These are phyloP conservation scores for Kwoniella heveanensis DNA, from an alignment of 768 basidiomycete genomes.

Conservation along the genomic window DNA sequence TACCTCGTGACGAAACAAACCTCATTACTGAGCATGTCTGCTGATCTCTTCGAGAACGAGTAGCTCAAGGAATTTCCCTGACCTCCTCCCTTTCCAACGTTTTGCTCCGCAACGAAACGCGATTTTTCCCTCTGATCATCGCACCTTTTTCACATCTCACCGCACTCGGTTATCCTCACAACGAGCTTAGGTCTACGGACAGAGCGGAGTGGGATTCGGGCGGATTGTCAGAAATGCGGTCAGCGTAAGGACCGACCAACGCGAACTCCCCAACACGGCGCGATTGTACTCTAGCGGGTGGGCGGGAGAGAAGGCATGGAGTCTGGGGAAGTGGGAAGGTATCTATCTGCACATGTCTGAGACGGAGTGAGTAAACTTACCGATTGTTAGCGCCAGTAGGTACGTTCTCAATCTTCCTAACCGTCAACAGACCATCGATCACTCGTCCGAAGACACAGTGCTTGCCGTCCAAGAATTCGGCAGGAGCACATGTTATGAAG, in stretches of 20 bases:
- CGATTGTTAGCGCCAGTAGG: slow-evolving; percentile 63
- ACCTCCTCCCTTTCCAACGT: no score
- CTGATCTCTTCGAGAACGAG: not conserved
- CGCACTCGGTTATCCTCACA: slow-evolving; percentile 52
- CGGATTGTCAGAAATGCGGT: no score
- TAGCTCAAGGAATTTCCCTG: no score
- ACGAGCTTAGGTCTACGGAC: slow-evolving; percentile 41
- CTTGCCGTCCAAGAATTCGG: slow-evolving; percentile 84
- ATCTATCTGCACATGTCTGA: no score
- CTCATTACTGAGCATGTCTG: no score
- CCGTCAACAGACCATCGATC: slow-evolving; percentile 83
- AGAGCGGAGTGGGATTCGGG: no score
- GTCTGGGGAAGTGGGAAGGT: no score
- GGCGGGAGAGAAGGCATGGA: no score
- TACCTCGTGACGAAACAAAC: no score
- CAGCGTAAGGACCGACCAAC: not conserved
- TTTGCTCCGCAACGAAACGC: no score
- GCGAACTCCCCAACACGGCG: no score
- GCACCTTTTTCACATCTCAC: slow-evolving; percentile 48
- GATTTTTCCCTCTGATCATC: not conserved
- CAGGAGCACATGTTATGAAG: slow-evolving; percentile 93
- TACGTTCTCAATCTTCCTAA: slow-evolving; percentile 95
- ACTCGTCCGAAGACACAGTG: slow-evolving; percentile 56
- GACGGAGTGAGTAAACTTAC: no score
- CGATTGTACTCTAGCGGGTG: not conserved